phyloP scores from a whole-genome alignment of 805 yeast genomes.

The Tetrapisispora nanseiensis region DNA sequence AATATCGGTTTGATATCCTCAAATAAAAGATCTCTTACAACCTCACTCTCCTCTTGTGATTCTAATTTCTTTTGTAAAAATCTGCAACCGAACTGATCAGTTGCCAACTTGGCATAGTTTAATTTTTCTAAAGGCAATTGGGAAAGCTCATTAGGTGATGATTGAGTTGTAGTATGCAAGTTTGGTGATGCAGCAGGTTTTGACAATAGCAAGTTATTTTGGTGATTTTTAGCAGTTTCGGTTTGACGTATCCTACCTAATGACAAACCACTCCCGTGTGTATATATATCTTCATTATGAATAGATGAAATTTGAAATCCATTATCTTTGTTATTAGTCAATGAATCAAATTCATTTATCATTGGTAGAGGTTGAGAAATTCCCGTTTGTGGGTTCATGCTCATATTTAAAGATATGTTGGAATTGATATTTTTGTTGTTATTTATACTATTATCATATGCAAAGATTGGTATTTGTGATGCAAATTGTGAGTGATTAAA shows the following conservation, averaged over 20 bases:
- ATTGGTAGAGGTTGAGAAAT: too few species aligned
- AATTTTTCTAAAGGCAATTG: conserved; percentile 27
- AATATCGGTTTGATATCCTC: conserved; percentile 47
- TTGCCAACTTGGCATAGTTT: conserved; percentile 53
- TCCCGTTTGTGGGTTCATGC: not conserved
- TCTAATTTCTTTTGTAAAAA: conserved; percentile 65
- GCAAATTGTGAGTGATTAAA: conserved; percentile 9
- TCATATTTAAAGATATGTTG: not conserved
- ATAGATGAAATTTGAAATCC: not conserved
- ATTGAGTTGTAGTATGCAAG: not conserved
- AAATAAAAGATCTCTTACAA: conserved; percentile 49
- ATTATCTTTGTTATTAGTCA: not conserved
- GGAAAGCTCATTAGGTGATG: conserved; percentile 6
- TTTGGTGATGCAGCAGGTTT: not conserved
- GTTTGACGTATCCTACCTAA: not conserved
- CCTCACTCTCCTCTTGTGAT: conserved; percentile 35
- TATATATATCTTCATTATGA: not conserved
- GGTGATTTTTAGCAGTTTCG: not conserved
- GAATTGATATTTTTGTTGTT: not conserved
- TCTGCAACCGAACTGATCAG: conserved; percentile 76
- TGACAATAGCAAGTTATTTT: not conserved
- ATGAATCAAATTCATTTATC: conserved; percentile 28
- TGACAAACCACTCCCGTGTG: not conserved
- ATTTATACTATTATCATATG: not conserved
- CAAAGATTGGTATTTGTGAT: conserved; percentile 1